A percentile compares a stretch with the other conserved stretches of the same genome.
These are phyloP conservation scores for Pistacia atlantica DNA, from an alignment of 345 rosid species.

Conservation along the genomic window DNA sequence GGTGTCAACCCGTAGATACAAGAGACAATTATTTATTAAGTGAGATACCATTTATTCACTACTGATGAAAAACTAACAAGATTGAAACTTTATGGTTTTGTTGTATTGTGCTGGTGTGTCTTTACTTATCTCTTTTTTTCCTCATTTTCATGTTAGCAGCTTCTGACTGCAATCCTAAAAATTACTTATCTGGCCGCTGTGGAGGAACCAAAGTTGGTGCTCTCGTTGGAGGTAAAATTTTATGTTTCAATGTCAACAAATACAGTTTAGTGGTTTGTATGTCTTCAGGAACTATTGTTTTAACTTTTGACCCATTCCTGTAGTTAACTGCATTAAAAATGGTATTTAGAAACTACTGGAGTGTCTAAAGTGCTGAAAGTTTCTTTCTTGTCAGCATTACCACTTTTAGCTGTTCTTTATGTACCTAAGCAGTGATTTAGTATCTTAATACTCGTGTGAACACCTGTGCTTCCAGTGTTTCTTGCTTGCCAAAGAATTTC, in stretches of 20 bases:
- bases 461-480: background rate
- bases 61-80: background rate
- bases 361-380: background rate
- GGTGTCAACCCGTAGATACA: background rate
- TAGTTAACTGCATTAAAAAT: background rate
- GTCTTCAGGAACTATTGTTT: background rate
- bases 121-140: conserved; percentile 19
- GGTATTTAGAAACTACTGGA: background rate
- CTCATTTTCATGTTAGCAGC: conserved; percentile 21
- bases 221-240: conserved; percentile 69
- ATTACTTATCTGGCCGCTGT: conserved; percentile 43
- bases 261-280: background rate
- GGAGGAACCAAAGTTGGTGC: conserved; percentile 43
- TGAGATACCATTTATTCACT: background rate
- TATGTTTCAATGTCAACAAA: background rate
- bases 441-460: background rate
- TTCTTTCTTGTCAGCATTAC: background rate
- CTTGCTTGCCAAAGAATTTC: background rate
- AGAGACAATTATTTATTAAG: background rate
- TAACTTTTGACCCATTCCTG: background rate
- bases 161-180: conserved; percentile 43
- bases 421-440: background rate
- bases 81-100: background rate
- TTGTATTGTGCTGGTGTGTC: background rate
- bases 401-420: background rate